Percentiles rank a stretch among this genome's conserved stretches.
Evolutionary conservation across 163 green algal species (phyloP).

Genomic region (Scenedesmus sp.): DNA sequence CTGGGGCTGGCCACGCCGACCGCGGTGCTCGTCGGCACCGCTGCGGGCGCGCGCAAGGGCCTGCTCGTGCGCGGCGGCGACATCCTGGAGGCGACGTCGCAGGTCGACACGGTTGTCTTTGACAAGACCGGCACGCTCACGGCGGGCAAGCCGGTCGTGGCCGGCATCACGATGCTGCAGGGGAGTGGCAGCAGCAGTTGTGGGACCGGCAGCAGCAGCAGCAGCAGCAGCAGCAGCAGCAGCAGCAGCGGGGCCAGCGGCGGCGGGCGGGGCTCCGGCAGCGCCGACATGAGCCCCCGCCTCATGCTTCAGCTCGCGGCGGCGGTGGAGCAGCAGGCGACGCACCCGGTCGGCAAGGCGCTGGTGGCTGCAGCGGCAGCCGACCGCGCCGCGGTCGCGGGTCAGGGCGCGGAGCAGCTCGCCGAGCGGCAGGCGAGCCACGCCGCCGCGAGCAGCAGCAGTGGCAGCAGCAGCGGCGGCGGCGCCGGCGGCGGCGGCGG

Average conservation of each 20-base stretch:
- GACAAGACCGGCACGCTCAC: conserved; percentile 99
- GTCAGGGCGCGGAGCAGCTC: conserved; percentile 7
- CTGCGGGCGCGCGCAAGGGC: conserved; percentile 73
- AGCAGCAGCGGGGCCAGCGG: conserved; percentile 1
- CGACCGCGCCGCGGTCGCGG: background rate
- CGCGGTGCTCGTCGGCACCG: conserved; percentile 93
- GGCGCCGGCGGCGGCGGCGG: no score
- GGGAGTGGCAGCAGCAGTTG: no score
- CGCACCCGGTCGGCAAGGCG: conserved; percentile 81
- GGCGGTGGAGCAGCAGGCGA: conserved; percentile 80
- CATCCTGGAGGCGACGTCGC: conserved; percentile 77
- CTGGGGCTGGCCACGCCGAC: conserved; percentile 98
- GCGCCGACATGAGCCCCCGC: conserved; percentile 20
- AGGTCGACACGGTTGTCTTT: conserved; percentile 86
- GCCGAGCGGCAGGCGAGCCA: background rate
- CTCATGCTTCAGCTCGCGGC: conserved; percentile 81
- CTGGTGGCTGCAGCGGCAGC: conserved; percentile 29
- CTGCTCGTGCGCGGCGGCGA: conserved; percentile 94
- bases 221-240: conserved; percentile 20
- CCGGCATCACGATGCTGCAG: conserved; percentile 41
- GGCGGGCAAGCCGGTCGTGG: conserved; percentile 68
- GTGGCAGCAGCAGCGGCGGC: background rate
- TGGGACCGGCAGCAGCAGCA: conserved; percentile 6
- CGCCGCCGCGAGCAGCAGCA: conserved; percentile 23
- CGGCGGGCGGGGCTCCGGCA: conserved; percentile 9